Base-by-base conservation (phyloP, 208 protist genomes). In the Polymyxa betae region DNA sequence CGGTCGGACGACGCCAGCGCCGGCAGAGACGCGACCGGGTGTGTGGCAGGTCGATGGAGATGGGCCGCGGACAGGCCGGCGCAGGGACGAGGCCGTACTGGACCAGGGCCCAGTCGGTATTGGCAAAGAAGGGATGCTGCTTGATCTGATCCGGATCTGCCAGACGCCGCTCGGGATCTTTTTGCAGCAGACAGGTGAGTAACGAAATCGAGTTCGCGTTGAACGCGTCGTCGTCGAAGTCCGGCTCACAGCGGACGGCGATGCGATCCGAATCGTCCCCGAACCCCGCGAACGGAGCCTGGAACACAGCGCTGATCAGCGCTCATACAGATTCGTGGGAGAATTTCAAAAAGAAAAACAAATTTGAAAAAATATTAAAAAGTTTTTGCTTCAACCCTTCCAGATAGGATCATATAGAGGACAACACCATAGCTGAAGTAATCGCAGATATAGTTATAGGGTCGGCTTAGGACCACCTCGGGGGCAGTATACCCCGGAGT, bases 401-500 rank as follows among this genome's bases (percentile, higher is more conserved):
- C 88, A 20, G 49, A n/a, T 20, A 89, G 77, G 38, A 89, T 35
- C 16, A 35, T 1, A 45, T 89, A 89, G 35, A 89, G 44, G 43
- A 89, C 16, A 32, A 91, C 90, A 0, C 90, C 90, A 10, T 89
- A 46, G 45, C 45, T 77, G 60, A 78, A 91, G 29, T 77, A 78
- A 20, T 91, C 90, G 77, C 32, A 41, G 66, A 29, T 44, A 38
- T 87, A 35, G 43, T 89, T 46, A 20, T 91, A 91, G 43, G 87
- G 32, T 44, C 12, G 24, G 44, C 72, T 46, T 24, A 16, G 35
- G 29, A 91, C n/a, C 0, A 91, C 77, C 77, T 93, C 92, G 16
- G 92, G 92, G 24, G 92, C 72, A 12, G 88, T 88, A 41, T 93
- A 93, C 20, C 92, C 92, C 38, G 92, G 90, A 35, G 92, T 93